Percentiles rank a stretch among this genome's conserved stretches.
These are phyloP conservation scores for Vitis cinerea DNA, from an alignment of 164 flowering plant species.

Conservation along the genomic window DNA sequence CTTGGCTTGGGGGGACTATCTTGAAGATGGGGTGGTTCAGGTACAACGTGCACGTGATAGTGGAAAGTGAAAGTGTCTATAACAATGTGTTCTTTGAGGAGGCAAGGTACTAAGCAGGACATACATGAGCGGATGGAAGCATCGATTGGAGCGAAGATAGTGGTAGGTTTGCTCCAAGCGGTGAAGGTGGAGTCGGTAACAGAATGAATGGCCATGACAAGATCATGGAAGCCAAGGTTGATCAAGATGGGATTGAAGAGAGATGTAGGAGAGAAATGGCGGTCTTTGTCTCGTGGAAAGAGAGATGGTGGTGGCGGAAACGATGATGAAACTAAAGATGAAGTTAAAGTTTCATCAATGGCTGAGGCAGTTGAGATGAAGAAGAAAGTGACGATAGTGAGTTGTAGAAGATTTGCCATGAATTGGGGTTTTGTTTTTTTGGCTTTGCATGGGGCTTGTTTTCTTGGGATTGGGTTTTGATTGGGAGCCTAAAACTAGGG, in stretches of 20 bases:
- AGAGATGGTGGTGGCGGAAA: not conserved
- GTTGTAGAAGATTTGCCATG: too few species aligned
- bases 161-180: slow-evolving; percentile 34
- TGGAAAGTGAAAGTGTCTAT: slow-evolving; percentile 39
- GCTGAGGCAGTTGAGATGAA: too few species aligned
- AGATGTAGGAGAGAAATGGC: slow-evolving; percentile 1
- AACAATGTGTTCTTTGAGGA: slow-evolving; percentile 46
- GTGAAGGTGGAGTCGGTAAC: slow-evolving; percentile 17
- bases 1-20: too few species aligned
- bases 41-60: slow-evolving; percentile 22
- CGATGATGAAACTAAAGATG: too few species aligned
- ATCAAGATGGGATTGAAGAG: slow-evolving; percentile 28
- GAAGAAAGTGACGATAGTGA: too few species aligned
- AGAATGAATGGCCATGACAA: slow-evolving; percentile 31
- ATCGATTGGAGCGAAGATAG: slow-evolving; percentile 50
- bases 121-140: slow-evolving; percentile 33
- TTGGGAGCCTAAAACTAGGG: too few species aligned
- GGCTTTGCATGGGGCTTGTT: too few species aligned
- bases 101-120: slow-evolving; percentile 34
- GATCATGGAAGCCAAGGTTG: slow-evolving; percentile 41
- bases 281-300: not conserved
- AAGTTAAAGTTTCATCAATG: too few species aligned
- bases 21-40: too few species aligned
- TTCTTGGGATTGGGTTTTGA: too few species aligned
- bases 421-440: too few species aligned